phyloP scores from a whole-genome alignment of 2,329 filamentous ascomycete species.

The Botrytis fragariae region DNA sequence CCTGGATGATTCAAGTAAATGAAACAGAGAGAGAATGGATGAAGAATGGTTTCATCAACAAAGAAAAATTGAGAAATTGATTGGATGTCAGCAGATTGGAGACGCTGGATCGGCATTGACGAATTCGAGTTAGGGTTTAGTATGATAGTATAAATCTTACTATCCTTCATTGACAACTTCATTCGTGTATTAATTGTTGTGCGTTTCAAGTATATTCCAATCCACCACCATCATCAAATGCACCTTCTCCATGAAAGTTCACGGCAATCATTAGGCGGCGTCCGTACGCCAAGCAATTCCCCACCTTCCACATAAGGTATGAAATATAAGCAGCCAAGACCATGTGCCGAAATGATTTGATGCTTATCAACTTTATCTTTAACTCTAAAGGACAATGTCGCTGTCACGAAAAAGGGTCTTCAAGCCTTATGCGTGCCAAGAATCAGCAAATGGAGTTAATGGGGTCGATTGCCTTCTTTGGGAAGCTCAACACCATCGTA shows the following conservation, averaged over 20 bases:
- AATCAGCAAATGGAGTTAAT: neutral
- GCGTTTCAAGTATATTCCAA: neutral
- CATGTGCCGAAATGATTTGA: conserved; percentile 7
- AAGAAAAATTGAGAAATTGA: neutral
- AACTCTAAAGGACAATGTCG: neutral
- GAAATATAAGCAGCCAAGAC: neutral
- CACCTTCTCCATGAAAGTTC: neutral
- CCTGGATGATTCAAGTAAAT: neutral
- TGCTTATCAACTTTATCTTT: conserved; percentile 8
- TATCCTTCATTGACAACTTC: neutral
- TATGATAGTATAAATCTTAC: neutral
- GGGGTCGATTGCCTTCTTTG: neutral
- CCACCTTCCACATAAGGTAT: conserved; percentile 4
- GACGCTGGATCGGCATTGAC: neutral
- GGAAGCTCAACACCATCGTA: conserved; percentile 7
- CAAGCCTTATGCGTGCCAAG: neutral
- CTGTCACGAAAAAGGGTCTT: neutral
- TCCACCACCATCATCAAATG: neutral
- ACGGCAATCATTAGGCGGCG: neutral
- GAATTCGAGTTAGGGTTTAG: neutral
- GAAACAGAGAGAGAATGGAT: neutral
- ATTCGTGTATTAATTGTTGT: neutral
- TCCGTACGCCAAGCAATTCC: conserved; percentile 5
- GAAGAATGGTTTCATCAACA: neutral
- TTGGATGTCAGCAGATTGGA: neutral